These are phyloP conservation scores for Hymenotorrendiella dingleyae DNA, from an alignment of 2,329 filamentous ascomycete species.

Conservation along the genomic window DNA sequence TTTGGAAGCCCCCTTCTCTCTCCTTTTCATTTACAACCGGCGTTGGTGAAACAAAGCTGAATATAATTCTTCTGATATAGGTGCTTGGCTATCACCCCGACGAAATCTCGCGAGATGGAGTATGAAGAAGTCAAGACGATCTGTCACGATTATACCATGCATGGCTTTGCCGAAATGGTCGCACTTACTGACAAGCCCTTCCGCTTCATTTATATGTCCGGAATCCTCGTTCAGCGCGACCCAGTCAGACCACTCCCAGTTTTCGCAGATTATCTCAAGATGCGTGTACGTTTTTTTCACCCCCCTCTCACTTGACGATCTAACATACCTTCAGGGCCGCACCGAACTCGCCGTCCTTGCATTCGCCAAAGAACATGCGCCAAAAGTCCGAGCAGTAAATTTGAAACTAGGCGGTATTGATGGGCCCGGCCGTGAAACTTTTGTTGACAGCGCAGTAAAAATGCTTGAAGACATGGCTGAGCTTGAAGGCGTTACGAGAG, in stretches of 20 bases:
- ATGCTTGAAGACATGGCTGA: neutral
- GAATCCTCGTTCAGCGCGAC: conserved; percentile 38
- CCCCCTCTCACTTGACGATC: neutral
- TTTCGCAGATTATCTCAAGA: conserved; percentile 35
- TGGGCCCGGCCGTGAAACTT: conserved; percentile 17
- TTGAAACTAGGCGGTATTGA: conserved; percentile 39
- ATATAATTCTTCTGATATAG: conserved; percentile 19
- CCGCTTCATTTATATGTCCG: conserved; percentile 45
- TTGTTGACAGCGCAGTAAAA: neutral
- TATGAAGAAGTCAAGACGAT: conserved; percentile 35
- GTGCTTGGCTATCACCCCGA: conserved; percentile 39
- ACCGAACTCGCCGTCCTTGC: conserved; percentile 30
- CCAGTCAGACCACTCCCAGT: conserved; percentile 35
- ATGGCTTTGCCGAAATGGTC: conserved; percentile 31
- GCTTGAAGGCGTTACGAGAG: neutral
- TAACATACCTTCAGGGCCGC: neutral
- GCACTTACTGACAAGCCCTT: conserved; percentile 31
- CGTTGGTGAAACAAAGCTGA: too few species aligned
- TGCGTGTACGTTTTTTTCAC: conserved; percentile 36
- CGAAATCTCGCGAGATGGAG: conserved; percentile 25
- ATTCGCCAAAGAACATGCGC: conserved; percentile 35
- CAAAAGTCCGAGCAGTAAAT: conserved; percentile 33
- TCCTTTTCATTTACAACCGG: too few species aligned
- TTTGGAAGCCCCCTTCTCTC: too few species aligned
- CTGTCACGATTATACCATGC: conserved; percentile 34